Base-by-base conservation (phyloP, 805 yeast species). In the Wickerhamiella bombiphila region DNA sequence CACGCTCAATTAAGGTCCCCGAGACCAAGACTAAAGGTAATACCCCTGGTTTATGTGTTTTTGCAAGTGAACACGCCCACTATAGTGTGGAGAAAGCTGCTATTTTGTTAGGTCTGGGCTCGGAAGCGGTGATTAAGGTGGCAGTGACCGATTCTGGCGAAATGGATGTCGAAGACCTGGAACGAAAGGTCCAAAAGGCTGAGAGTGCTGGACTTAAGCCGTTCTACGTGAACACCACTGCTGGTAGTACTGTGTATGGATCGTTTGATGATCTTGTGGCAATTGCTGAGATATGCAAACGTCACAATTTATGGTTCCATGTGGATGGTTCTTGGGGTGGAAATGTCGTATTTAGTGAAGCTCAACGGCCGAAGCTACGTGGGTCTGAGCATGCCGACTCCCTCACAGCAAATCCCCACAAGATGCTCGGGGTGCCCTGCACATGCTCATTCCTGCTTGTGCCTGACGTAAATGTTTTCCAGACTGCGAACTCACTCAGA, bases 241-340 rank as follows among this genome's bases (percentile, higher is more conserved):
- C 94, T 0, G 94, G 94, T 1, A 80, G 93, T 8, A 81, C 94
- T 0, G 94, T 81, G 0, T 78, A 74, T 49, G 94, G 94, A 1
- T 77, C 91, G 5, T 82, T 67, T 55, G 94, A 81, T 50, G 74
- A 77, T 16, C 66, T 81, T 48, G 63, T 52, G 19, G 68, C 66
- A 30, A 72, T 82, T 25, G 56, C 74, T 1, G 50, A 41, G 1
- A 54, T 81, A 2, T 72, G 85, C 13, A 60, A 68, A 39, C 62
- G 63, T 40, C 53, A 74, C 55, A 55, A 65, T n/a, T 36, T 72
- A 5, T 82, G 93, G 88, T 69, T 79, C 52, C 94, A 81, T 55
- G 70, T 81, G 29, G 94, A 81, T 57, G 94, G 91, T 1, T 79
- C 91, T 5, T 80, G 93, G 93, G 94, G 94, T 24, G 94, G 88